Evolutionary conservation across 2,329 filamentous ascomycete species (phyloP).

Genomic region (Penicillium glabrum): DNA sequence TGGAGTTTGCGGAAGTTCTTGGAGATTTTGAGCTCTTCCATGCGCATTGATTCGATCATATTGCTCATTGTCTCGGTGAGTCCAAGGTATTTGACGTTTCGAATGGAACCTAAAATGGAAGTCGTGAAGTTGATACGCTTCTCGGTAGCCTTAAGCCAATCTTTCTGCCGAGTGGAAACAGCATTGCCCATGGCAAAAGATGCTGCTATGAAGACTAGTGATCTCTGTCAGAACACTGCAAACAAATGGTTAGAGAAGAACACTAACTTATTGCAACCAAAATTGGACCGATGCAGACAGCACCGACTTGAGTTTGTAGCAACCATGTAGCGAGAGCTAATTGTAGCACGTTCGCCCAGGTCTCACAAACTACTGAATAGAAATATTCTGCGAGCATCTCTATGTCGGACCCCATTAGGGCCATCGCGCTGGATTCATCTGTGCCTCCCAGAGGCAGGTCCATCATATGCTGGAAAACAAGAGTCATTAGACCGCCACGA

Average conservation of each 20-base stretch:
- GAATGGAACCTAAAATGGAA: constrained; percentile 42
- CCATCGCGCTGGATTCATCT: constrained; percentile 24
- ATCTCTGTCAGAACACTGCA: background rate
- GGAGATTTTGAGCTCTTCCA: background rate
- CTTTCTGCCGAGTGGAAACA: constrained; percentile 28
- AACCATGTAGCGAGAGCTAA: constrained; percentile 37
- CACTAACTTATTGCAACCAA: constrained; percentile 29
- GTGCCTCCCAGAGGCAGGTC: constrained; percentile 15
- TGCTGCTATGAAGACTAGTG: background rate
- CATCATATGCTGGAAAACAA: constrained; percentile 22
- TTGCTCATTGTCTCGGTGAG: background rate
- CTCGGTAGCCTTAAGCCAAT: constrained; percentile 46
- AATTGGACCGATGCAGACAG: constrained; percentile 33
- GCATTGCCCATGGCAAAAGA: constrained; percentile 16
- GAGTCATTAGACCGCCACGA: constrained; percentile 19
- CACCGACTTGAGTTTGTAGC: constrained; percentile 30
- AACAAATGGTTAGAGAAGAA: background rate
- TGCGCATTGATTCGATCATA: background rate
- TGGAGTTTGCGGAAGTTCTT: background rate
- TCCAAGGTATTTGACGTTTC: constrained; percentile 44
- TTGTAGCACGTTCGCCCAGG: constrained; percentile 37
- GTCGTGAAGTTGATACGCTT: constrained; percentile 43
- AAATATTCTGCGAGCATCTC: constrained; percentile 25
- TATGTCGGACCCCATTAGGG: constrained; percentile 22
- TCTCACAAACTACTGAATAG: constrained; percentile 25